Base-by-base conservation (phyloP, 2,329 filamentous ascomycete genomes). In the Colletotrichum higginsianum region DNA sequence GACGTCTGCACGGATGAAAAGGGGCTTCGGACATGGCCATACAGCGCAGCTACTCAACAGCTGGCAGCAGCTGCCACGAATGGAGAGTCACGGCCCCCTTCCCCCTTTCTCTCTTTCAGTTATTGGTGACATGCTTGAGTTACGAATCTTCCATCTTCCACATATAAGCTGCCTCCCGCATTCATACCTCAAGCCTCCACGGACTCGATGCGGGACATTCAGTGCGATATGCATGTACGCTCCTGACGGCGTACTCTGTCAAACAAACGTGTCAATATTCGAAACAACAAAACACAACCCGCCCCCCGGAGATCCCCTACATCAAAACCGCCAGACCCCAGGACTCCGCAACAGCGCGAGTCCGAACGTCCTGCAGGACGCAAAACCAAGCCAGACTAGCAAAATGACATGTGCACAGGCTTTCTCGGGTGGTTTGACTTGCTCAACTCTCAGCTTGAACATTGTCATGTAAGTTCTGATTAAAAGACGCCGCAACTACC, bases 1-100 rank as follows among this genome's bases (percentile, higher is more conserved):
- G 55, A 57, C 55, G 13, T 42, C 5, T 57, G 55, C 55, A 57
- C 55, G n/a, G 55, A 57, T 21, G 16, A 21, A 42, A 57, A 57
- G 13, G 13, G 55, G 55, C 23, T 57, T 57, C 55, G 55, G 2
- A 42, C 35, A n/a, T n/a, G 13, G 35, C n/a, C 38, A 23, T 35
- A 56, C 18, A 38, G n/a, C n/a, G 55, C 38, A 57, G 9, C 35
- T 38, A 11, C 9, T 3, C 2, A 11, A 2, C 35, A 38, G 35
- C 35, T 38, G 35, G 35, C 9, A 2, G 8, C 35, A 38, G 35
- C 35, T 38, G 35, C 30, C 2, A 8, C 7, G 8, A 35, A 5
- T 35, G 30, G 30, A 35, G 5, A 35, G 30, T 35, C 30, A 38
- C 11, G 16, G 15, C 15, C 15, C 40, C 40, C 13, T 6, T 30